Conservation (phyloP, 768 basidiomycete species). For the Galerina sulciceps region DNA sequence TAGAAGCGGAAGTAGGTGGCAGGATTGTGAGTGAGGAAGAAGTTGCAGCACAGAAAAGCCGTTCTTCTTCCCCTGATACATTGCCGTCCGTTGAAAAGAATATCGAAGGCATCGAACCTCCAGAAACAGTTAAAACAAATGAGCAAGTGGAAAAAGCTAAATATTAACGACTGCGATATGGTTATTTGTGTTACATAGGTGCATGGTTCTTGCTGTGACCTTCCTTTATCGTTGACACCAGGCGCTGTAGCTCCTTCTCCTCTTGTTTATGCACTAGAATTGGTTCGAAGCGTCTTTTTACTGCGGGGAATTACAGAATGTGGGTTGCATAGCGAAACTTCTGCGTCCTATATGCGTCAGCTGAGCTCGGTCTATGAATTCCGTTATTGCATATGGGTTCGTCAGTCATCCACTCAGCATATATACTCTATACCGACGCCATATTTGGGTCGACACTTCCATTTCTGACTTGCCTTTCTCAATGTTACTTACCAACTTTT, state of each 20-base stretch:
- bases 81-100: not conserved
- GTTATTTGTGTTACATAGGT: not conserved
- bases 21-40: constrained; percentile 69
- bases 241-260: constrained; percentile 12
- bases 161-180: constrained; percentile 10
- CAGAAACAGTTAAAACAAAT: not conserved
- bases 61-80: constrained; percentile 15
- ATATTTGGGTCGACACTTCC: not conserved
- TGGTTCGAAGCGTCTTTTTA: constrained; percentile 1
- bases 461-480: not conserved
- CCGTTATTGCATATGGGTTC: not conserved
- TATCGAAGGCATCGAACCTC: not conserved
- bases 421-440: not conserved
- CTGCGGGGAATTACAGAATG: not conserved
- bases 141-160: constrained; percentile 16
- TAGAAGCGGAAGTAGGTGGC: constrained; percentile 62
- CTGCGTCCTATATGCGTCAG: not conserved
- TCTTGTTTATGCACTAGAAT: constrained; percentile 1
- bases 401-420: not conserved
- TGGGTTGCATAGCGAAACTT: constrained; percentile 2
- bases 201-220: not conserved
- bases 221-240: constrained; percentile 10
- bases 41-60: constrained; percentile 52
- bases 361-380: not conserved
- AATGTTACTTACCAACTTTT: not conserved